Evolutionary conservation across 768 basidiomycete species (phyloP).

Genomic region (Lyophyllum decastes): DNA sequence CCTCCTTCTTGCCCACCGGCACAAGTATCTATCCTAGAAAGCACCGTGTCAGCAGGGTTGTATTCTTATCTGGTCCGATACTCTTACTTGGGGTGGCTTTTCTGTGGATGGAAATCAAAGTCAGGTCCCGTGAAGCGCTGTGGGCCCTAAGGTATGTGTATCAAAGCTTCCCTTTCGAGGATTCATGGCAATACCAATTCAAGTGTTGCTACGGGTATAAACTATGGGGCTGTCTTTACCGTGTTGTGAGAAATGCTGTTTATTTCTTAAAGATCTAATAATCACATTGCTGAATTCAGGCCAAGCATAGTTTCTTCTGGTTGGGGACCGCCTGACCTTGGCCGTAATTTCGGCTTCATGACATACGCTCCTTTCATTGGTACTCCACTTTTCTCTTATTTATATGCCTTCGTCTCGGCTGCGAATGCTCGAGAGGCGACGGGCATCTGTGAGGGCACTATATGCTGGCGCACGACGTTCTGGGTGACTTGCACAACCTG

Average conservation of each 20-base stretch:
- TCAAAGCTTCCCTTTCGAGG: not conserved
- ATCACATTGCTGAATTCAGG: conserved; percentile 31
- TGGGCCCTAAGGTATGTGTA: conserved; percentile 72
- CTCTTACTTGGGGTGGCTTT: conserved; percentile 52
- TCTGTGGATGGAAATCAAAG: conserved; percentile 52
- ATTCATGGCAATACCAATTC: conserved; percentile 6
- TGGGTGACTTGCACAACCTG: conserved; percentile 45
- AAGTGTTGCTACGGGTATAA: conserved; percentile 66
- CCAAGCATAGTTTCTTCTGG: conserved; percentile 71
- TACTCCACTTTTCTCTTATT: conserved; percentile 74
- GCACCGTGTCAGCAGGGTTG: conserved; percentile 60
- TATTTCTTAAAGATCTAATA: not conserved
- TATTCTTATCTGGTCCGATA: conserved; percentile 55
- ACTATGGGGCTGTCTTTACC: conserved; percentile 73
- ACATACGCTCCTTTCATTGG: conserved; percentile 78
- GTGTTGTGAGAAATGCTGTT: conserved; percentile 52
- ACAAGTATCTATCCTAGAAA: conserved; percentile 40
- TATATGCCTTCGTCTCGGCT: conserved; percentile 72
- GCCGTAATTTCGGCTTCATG: conserved; percentile 75
- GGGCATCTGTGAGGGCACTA: conserved; percentile 53
- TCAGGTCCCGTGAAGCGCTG: conserved; percentile 50
- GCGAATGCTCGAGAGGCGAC: conserved; percentile 43
- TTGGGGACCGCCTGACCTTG: conserved; percentile 72
- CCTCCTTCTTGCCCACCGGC: conserved; percentile 41
- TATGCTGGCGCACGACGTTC: conserved; percentile 74